Percentiles rank a stretch among this genome's conserved stretches.
phyloP scores from a whole-genome alignment of 1,284 basidiomycete species.

The Hemileia vastatrix region DNA sequence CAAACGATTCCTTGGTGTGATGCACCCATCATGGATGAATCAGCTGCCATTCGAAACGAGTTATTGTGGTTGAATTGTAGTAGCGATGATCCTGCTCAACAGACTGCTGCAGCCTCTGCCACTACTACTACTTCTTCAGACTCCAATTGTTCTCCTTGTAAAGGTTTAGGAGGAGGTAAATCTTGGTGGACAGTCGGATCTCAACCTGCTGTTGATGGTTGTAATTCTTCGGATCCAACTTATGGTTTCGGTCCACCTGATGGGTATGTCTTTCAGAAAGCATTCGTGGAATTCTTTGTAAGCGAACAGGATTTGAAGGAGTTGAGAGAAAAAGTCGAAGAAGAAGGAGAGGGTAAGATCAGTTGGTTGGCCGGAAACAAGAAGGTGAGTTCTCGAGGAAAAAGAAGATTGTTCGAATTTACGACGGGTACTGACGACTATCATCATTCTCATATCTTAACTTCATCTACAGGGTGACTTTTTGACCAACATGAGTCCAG shows the following conservation, averaged over 20 bases:
- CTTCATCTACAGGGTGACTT: constrained; percentile 31
- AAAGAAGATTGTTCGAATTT: not conserved
- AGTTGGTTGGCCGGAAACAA: constrained; percentile 77
- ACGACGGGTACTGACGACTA: not conserved
- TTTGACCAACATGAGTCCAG: constrained; percentile 42
- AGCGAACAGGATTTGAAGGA: constrained; percentile 55
- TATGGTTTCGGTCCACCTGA: constrained; percentile 87
- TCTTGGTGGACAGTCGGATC: constrained; percentile 96
- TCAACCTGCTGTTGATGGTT: constrained; percentile 84
- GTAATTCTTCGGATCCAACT: constrained; percentile 48
- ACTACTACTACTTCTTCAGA: not conserved
- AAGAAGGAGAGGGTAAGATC: constrained; percentile 57
- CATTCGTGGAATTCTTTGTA: constrained; percentile 94
- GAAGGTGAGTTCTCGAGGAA: constrained; percentile 10
- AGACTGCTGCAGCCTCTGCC: not conserved
- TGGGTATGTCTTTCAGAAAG: constrained; percentile 94
- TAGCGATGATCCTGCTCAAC: constrained; percentile 3
- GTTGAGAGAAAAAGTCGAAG: constrained; percentile 56
- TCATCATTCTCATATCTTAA: not conserved
- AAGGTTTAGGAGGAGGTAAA: constrained; percentile 18
- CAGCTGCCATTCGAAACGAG: constrained; percentile 65
- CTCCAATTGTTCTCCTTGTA: not conserved
- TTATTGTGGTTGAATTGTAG: constrained; percentile 72
- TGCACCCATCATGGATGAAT: constrained; percentile 72
- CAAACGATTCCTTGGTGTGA: constrained; percentile 80